Base-by-base conservation (phyloP, 345 rosid genomes). In the Acer campestre region DNA sequence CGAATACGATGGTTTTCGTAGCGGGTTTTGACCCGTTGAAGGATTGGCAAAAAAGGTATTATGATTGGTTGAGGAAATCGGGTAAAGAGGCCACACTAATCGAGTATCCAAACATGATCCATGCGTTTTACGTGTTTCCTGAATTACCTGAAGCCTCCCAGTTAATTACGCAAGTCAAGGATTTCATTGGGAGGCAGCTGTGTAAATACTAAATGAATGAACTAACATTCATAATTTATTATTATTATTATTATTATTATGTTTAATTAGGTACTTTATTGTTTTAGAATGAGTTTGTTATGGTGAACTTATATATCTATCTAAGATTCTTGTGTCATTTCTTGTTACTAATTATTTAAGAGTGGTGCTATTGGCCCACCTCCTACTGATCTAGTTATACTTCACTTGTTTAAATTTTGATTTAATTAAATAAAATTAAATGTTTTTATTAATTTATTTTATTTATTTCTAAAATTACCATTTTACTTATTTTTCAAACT, bases 41-140 rank as follows among this genome's bases (percentile, higher is more conserved):
- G 17, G 98, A 95, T 84, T 86, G 98, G 97, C 98, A 93, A 66
- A 88, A 80, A 75, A 83, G 86, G 68, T 95, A 95, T 64, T 87
- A 51, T 22, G 83, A 88, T 70, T 92, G 98, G 98, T 48, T 95
- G 79, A 87, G 72, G 82, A 84, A 75, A 61, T 90, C 86, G 38
- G 98, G 95, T 62, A 93, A 93, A 75, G 81, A 80, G 67, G 93
- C 85, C 0, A 82, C 69, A 0, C n/a, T 95, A 74, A 68, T 93
- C 67, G 97, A 95, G 78, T 93, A 86, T 81, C 91, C 94, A 49
- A 82, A 83, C 70, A 89, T 88, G 97, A 80, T 85, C 23, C 98
- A 95, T 75, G 93, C 97, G 0, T 95, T 95, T 75, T 95, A 95
- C 71, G 10, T 92, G 1, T 90, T 92, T 20, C 98, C 98, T 3